Conservation (phyloP, 345 rosid genomes). For the Bruguiera gymnorhiza region DNA sequence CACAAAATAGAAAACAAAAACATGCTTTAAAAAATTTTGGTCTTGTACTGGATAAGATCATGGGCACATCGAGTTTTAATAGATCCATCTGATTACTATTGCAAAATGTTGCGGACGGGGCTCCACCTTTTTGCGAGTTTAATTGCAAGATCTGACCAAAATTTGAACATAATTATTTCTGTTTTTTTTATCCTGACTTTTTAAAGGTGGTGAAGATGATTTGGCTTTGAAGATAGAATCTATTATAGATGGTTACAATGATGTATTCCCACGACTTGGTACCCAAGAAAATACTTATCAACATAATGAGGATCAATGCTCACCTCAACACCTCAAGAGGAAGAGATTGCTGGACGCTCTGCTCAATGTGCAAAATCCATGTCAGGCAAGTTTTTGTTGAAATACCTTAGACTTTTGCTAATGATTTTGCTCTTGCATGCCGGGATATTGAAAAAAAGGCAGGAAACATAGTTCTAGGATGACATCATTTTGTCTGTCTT, state of each 20-base stretch:
- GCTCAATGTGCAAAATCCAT: conserved; percentile 30
- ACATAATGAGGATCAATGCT: conserved; percentile 28
- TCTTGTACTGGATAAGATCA: no score
- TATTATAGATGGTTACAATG: conserved; percentile 45
- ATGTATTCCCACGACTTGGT: conserved; percentile 22
- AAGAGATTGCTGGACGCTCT: conserved; percentile 31
- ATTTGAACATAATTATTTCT: background rate
- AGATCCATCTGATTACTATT: background rate
- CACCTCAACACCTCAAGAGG: conserved; percentile 22
- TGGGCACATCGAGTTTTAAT: no score
- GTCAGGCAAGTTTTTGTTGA: conserved; percentile 44
- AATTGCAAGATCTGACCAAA: background rate
- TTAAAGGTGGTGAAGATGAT: conserved; percentile 42
- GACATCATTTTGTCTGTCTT: no score
- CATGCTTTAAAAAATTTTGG: no score
- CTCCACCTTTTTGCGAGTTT: background rate
- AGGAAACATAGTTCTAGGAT: background rate
- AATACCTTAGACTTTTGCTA: background rate
- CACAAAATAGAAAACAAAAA: no score
- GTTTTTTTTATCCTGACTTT: background rate
- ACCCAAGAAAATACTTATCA: conserved; percentile 11
- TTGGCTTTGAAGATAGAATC: conserved; percentile 45
- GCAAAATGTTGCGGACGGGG: background rate
- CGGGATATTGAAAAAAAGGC: background rate
- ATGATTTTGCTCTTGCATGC: background rate